Base-by-base conservation (phyloP, 371 early-diverging fungal species). In the Apophysomyces trapeziformis region DNA sequence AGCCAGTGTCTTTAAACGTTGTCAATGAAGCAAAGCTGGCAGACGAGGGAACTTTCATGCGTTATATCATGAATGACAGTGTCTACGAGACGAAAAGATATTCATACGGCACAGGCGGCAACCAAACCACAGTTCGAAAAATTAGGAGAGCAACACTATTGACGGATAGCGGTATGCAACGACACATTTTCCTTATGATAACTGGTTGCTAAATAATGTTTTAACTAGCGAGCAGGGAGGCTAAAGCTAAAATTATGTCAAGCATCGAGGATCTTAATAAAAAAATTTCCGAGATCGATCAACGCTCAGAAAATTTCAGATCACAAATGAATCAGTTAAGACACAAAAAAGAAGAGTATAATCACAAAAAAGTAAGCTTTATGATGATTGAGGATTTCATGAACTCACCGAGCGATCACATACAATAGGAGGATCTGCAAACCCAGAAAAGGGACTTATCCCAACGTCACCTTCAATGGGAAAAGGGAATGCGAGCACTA, bases 41-140 rank as follows among this genome's bases (percentile, higher is more conserved):
- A n/a, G 57, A 72, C 9, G 38, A 60, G 37, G 65, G 69, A 26
- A n/a, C 64, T 0, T 81, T 78, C 35, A 57, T 58, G 37, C 67
- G 71, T 50, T 92, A 89, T 73, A 67, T 83, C 12, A 74, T 85
- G 58, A 79, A 77, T 11, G 74, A 83, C 16, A 85, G 79, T 35
- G 66, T 71, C 7, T 89, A 88, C 63, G 67, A 64, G 12, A 72
- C 91, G 1, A 79, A 77, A 13, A 65, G 63, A 0, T 85, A 86
- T 7, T 64, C 68, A 11, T 91, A 90, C 65, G 90, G 85, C 16
- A 45, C 47, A 37, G 69, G 63, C 37, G 66, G 70, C 32, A 58
- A 64, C 11, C 82, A 87, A 46, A 81, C 83, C 1, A 75, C 76
- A 6, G 73, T 79, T 4, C 74, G 72, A 3, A 58, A 63, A 8